Base-by-base conservation (phyloP, 202 grass and related monocot genomes). In the Carex arenaria region DNA sequence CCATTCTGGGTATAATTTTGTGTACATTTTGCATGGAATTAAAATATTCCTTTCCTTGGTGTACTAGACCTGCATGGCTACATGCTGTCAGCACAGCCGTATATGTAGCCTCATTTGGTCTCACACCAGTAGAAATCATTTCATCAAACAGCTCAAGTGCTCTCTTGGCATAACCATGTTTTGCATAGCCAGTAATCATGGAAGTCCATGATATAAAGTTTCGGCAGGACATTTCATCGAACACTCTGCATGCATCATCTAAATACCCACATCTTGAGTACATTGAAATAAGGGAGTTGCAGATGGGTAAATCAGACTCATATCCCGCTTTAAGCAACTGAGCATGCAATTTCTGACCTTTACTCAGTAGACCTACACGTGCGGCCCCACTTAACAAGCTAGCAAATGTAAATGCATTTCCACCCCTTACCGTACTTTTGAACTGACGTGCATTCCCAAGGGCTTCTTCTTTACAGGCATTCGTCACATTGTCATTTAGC, bases 171-270 rank as follows among this genome's bases (percentile, higher is more conserved):
- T 89, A 84, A 6, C 92, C 95, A 84, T 97, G 95, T 59, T 97
- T 97, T 17, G 92, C 92, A 66, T 91, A 91, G 53, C 92, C 95
- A 61, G 85, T 94, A 26, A 94, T 93, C 86, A 97, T 91, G 78
- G 90, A 92, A 72, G 92, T 94, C 95, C 95, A 97, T 31, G 92
- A 94, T 62, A 97, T 93, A 56, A 97, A 87, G 76, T 97, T 97
- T 38, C 60, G 87, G 20, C 85, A 84, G 72, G 78, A 71, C 87
- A 91, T 91, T 82, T 94, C 92, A 31, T 82, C 32, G 13, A 97
- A 97, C 32, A 63, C 83, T 80, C 14, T 78, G 61, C 86, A 89
- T 67, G 92, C 90, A 81, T 98, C 87, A 9, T 93, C 89, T 83
- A 93, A 86, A 84, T 91, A 76, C 32, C 92, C 95, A 45, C 95